Evolutionary conservation across 2,329 filamentous ascomycete genomes (phyloP).

Genomic region (Colletotrichum theobromicola): DNA sequence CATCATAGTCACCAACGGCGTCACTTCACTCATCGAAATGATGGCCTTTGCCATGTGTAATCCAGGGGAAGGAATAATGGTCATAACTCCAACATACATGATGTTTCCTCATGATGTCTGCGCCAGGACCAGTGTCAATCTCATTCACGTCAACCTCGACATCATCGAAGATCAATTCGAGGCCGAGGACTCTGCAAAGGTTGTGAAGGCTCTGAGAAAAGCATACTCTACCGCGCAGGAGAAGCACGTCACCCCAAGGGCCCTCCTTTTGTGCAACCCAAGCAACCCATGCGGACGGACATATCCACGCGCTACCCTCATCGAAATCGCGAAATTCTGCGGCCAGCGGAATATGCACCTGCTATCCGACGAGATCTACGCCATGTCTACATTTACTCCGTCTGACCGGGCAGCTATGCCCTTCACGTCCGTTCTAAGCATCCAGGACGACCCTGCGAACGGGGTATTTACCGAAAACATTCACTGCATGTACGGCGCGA

Average conservation of each 20-base stretch:
- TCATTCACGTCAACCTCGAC: not conserved
- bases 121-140: not conserved
- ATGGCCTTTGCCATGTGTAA: conserved; percentile 2
- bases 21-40: not conserved
- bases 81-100: not conserved
- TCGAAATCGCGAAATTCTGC: not conserved
- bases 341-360: not conserved
- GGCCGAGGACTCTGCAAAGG: not conserved
- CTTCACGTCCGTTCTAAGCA: conserved; percentile 4
- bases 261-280: conserved; percentile 9
- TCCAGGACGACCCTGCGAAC: not conserved
- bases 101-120: not conserved
- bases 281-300: not conserved
- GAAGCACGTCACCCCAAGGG: not conserved
- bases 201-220: not conserved
- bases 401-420: not conserved
- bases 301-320: not conserved
- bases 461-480: not conserved
- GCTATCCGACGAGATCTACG: not conserved
- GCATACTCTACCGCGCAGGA: not conserved
- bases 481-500: not conserved
- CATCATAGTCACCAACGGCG: not conserved
- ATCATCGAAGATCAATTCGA: not conserved
- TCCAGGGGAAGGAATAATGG: not conserved
- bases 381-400: not conserved